Percentiles rank a stretch among this genome's conserved stretches.
These are phyloP conservation scores for Cyberlindnera euphorbiae DNA, from an alignment of 805 yeast genomes.

Conservation along the genomic window DNA sequence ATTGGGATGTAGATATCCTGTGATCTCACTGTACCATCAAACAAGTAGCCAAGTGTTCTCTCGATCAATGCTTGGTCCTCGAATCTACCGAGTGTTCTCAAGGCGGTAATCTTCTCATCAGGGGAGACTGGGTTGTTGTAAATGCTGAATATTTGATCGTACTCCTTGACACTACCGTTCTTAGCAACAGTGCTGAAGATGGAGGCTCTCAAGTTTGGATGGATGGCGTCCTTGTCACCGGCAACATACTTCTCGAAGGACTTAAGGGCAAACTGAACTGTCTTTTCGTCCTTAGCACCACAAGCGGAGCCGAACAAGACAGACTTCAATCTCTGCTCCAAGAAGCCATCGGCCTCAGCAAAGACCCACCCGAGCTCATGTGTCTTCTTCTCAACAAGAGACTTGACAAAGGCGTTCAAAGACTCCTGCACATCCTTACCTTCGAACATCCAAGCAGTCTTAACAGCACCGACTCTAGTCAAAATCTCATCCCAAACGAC, in stretches of 20 bases:
- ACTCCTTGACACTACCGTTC: constrained; percentile 56
- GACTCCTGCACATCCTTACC: constrained; percentile 41
- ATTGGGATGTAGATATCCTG: constrained; percentile 80
- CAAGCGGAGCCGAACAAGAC: constrained; percentile 59
- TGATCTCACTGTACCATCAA: constrained; percentile 55
- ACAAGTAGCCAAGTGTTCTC: constrained; percentile 50
- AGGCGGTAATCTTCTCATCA: constrained; percentile 67
- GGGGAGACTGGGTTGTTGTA: constrained; percentile 56
- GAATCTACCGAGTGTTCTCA: constrained; percentile 64
- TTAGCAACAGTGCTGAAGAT: constrained; percentile 66
- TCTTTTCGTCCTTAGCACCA: constrained; percentile 42
- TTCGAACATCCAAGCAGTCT: constrained; percentile 53
- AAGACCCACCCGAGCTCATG: constrained; percentile 63
- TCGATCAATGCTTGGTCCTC: constrained; percentile 45
- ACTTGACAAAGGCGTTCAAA: constrained; percentile 46
- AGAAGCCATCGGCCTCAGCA: constrained; percentile 47
- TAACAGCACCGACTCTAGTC: constrained; percentile 42
- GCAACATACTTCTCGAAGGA: constrained; percentile 49
- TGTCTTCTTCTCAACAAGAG: constrained; percentile 51
- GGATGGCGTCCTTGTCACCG: constrained; percentile 65
- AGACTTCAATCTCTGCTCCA: constrained; percentile 63
- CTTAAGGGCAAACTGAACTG: constrained; percentile 40
- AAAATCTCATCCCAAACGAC: constrained; percentile 66
- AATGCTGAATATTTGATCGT: constrained; percentile 55
- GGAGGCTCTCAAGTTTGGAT: constrained; percentile 66